A percentile compares a stretch with the other conserved stretches of the same genome.
Evolutionary conservation across 2,329 filamentous ascomycete species (phyloP).

Genomic region (Coniochaeta hoffmannii): DNA sequence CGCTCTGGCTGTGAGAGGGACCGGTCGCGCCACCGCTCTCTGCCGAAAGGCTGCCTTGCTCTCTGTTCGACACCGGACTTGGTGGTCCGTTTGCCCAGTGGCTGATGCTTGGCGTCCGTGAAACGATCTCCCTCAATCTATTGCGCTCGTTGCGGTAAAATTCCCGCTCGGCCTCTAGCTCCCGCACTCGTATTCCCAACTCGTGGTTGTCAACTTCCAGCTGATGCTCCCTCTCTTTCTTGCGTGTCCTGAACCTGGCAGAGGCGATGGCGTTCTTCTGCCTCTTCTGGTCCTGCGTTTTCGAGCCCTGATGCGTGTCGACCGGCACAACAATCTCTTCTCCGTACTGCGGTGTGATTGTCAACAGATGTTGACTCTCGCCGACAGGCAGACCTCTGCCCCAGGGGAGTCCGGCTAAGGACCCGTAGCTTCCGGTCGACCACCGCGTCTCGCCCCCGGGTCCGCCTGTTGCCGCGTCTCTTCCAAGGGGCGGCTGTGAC

Average conservation of each 20-base stretch:
- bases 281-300: slow-evolving; percentile 77
- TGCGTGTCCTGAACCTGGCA: slow-evolving; percentile 70
- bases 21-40: not conserved
- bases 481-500: not conserved
- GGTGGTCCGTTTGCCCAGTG: slow-evolving; percentile 44
- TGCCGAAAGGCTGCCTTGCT: not conserved
- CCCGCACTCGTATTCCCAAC: slow-evolving; percentile 45
- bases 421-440: slow-evolving; percentile 7
- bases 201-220: slow-evolving; percentile 63
- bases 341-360: slow-evolving; percentile 27
- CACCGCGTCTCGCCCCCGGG: slow-evolving; percentile 12
- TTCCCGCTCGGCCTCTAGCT: slow-evolving; percentile 56
- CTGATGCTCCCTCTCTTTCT: slow-evolving; percentile 73
- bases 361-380: slow-evolving; percentile 21
- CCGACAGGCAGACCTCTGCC: slow-evolving; percentile 14
- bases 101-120: slow-evolving; percentile 49
- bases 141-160: slow-evolving; percentile 69
- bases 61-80: slow-evolving; percentile 16
- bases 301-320: slow-evolving; percentile 75
- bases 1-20: not conserved
- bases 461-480: not conserved
- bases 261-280: slow-evolving; percentile 81
- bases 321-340: slow-evolving; percentile 55
- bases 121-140: slow-evolving; percentile 59
- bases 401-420: slow-evolving; percentile 5